Conservation (phyloP, 2,329 filamentous ascomycete genomes). For the Alternaria tenuissima region DNA sequence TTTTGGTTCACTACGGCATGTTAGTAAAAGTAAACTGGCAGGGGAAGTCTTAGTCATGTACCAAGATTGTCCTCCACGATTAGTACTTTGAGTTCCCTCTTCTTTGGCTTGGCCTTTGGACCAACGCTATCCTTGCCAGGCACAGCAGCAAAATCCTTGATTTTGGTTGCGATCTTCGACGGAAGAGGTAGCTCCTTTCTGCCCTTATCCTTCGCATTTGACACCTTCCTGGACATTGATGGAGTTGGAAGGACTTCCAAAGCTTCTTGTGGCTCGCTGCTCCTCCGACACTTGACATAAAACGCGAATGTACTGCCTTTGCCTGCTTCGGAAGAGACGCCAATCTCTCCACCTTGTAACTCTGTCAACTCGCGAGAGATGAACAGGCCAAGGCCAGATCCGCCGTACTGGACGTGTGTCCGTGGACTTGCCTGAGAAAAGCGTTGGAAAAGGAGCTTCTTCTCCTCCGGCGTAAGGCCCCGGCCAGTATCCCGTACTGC, state of each 20-base stretch:
- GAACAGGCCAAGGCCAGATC: constrained; percentile 79
- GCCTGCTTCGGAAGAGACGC: constrained; percentile 72
- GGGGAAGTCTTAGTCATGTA: constrained; percentile 14
- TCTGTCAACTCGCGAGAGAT: constrained; percentile 82
- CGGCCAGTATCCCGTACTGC: constrained; percentile 80
- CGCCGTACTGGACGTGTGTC: constrained; percentile 81
- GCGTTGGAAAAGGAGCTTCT: constrained; percentile 76
- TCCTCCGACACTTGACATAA: constrained; percentile 74
- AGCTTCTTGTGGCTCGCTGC: constrained; percentile 47
- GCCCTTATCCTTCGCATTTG: constrained; percentile 40
- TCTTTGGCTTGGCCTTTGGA: constrained; percentile 20
- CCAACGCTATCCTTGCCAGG: constrained; percentile 15
- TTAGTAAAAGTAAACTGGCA: neutral
- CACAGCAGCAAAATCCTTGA: constrained; percentile 48
- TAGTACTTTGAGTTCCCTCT: constrained; percentile 42
- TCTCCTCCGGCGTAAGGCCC: constrained; percentile 74
- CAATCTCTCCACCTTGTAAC: constrained; percentile 81
- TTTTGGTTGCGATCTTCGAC: constrained; percentile 29
- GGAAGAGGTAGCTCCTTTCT: constrained; percentile 15
- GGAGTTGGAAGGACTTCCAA: constrained; percentile 36
- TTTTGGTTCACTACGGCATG: constrained; percentile 56
- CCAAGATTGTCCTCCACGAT: constrained; percentile 56
- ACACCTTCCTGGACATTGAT: constrained; percentile 38
- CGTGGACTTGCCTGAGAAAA: constrained; percentile 80
- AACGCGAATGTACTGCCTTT: constrained; percentile 79